Evolutionary conservation across 495 filamentous ascomycete species (phyloP).

Genomic region (Sordaria brevicollis): DNA sequence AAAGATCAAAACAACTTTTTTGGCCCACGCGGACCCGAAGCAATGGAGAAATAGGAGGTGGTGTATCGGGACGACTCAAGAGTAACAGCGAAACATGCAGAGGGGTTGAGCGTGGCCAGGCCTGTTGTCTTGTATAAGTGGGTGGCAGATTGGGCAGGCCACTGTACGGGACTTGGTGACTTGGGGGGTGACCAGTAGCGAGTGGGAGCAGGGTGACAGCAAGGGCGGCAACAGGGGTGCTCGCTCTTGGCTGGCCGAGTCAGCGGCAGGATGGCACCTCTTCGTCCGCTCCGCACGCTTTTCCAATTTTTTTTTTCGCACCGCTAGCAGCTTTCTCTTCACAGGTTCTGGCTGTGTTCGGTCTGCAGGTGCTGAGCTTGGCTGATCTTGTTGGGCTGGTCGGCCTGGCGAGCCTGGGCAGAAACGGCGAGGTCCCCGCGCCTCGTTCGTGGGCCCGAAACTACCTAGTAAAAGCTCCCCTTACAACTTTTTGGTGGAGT

Average conservation of each 20-base stretch:
- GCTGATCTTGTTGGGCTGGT: background rate
- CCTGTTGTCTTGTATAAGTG: constrained; percentile 7
- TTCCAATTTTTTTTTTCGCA: background rate
- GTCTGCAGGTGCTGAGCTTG: background rate
- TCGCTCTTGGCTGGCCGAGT: constrained; percentile 14
- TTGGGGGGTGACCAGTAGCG: background rate
- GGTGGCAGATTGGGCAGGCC: constrained; percentile 4
- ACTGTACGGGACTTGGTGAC: background rate
- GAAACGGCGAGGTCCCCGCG: background rate
- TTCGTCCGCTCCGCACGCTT: background rate
- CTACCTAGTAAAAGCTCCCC: background rate
- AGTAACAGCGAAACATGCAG: constrained; percentile 2
- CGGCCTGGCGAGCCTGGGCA: background rate
- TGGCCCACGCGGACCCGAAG: background rate
- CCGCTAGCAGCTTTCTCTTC: background rate
- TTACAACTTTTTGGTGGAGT: background rate
- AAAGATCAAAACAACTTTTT: background rate
- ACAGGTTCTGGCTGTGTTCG: background rate
- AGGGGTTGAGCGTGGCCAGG: constrained; percentile 16
- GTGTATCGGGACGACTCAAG: constrained; percentile 4
- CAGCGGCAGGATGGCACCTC: constrained; percentile 6
- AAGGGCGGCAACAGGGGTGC: constrained; percentile 16
- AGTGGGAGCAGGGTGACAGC: constrained; percentile 3
- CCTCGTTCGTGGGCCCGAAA: background rate
- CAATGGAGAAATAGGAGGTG: constrained; percentile 15